Base-by-base conservation (phyloP, 768 basidiomycete species). In the Lentinula sp. region DNA sequence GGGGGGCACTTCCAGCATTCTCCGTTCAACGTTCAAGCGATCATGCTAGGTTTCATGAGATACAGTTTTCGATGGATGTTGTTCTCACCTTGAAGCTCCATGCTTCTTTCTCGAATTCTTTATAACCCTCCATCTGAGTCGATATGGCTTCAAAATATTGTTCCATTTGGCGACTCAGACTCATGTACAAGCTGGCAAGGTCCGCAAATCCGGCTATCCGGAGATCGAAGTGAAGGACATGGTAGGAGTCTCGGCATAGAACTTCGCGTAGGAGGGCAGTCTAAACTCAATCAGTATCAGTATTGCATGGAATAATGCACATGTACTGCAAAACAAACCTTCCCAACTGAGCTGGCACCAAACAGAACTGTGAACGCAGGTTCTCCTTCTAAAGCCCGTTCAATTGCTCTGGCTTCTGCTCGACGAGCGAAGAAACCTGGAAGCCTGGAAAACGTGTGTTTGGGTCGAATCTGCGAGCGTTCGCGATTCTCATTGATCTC, bases 141-240 rank as follows among this genome's bases (percentile, higher is more conserved):
- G 85, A 80, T 16, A 93, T 79, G 50, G 78, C 79, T 65, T 85
- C 84, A 62, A 92, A 93, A 68, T 87, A 93, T 35, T 83, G 82
- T 65, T 92, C 89, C 85, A 93, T 89, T 69, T 91, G 90, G 46
- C 84, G 82, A 64, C 87, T 88, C 9, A 94, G 78, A 58, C 89
- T 87, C 70, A 77, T 80, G 67, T 93, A 93, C 37, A 93, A 76
- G 66, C 91, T 92, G 1, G 82, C 74, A 10, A 93, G 76, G 67
- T 93, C 91, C 2, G 90, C 89, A 66, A 93, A 93, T 0, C 90
- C 91, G 3, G 91, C 83, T 53, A 93, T 91, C 4, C 91, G 84
- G 46, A 94, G 78, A 70, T 93, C 91, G 65, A 93, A 90, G 67
- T 91, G 88, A 52, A 93, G 79, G 58, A 93, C 89, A 73, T 91